These are phyloP conservation scores for Venustampulla echinocandica DNA, from an alignment of 495 filamentous ascomycete genomes.

Conservation along the genomic window DNA sequence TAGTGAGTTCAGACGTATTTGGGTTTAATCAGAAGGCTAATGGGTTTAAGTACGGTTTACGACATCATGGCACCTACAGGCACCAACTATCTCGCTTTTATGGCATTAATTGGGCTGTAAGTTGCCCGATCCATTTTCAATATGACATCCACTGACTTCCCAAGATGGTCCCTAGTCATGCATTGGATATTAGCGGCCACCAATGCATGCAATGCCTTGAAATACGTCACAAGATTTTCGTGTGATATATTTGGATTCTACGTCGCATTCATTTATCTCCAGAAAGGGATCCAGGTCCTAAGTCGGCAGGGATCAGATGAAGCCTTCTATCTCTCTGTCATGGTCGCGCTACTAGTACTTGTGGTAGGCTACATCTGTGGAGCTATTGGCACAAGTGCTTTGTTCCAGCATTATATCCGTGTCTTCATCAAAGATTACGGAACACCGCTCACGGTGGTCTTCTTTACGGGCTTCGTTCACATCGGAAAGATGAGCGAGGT, in stretches of 20 bases:
- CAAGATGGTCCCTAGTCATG: slow-evolving; percentile 63
- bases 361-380: slow-evolving; percentile 63
- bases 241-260: slow-evolving; percentile 88
- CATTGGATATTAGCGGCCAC: slow-evolving; percentile 73
- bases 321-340: slow-evolving; percentile 66
- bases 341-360: slow-evolving; percentile 64
- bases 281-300: slow-evolving; percentile 76
- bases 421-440: slow-evolving; percentile 81
- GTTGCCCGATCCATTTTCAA: slow-evolving; percentile 1
- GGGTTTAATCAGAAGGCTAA: slow-evolving; percentile 10
- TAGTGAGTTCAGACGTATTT: slow-evolving; percentile 35
- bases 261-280: slow-evolving; percentile 77
- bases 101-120: slow-evolving; percentile 72
- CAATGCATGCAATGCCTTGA: slow-evolving; percentile 71
- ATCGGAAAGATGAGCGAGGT: slow-evolving; percentile 68
- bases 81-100: slow-evolving; percentile 69
- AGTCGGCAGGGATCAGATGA: slow-evolving; percentile 49
- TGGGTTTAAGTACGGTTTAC: slow-evolving; percentile 52
- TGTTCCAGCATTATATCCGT: slow-evolving; percentile 63
- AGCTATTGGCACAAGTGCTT: slow-evolving; percentile 55
- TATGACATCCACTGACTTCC: slow-evolving; percentile 24
- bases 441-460: slow-evolving; percentile 71
- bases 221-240: slow-evolving; percentile 75
- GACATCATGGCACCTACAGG: slow-evolving; percentile 67
- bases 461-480: slow-evolving; percentile 84